A percentile compares a stretch with the other conserved stretches of the same genome.
Conservation (phyloP, 192 early-diverging fungal species). For the Podila epicladia region DNA sequence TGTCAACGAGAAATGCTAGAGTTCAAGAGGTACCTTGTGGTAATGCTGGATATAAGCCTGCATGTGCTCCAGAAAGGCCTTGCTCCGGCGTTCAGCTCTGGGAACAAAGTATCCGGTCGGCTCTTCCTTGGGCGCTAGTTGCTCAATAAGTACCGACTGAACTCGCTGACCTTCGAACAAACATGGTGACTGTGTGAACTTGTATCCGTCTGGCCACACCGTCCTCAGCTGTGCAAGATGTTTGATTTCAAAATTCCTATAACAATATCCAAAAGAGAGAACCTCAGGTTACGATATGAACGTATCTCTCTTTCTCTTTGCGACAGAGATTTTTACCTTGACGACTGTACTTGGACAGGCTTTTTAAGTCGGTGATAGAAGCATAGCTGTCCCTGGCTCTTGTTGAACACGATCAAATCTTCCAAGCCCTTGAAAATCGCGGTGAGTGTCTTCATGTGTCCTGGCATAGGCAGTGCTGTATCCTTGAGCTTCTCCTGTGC, state of each 20-base stretch:
- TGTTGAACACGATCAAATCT: constrained; percentile 11
- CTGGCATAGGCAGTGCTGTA: constrained; percentile 16
- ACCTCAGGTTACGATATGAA: too few relatives aligned
- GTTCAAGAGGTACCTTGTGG: not conserved
- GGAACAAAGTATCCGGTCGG: constrained; percentile 9
- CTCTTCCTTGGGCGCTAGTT: constrained; percentile 15
- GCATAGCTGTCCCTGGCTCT: constrained; percentile 24
- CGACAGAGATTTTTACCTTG: constrained; percentile 9
- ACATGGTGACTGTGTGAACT: constrained; percentile 19
- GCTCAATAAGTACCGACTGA: constrained; percentile 35
- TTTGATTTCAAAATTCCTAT: constrained; percentile 45
- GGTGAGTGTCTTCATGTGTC: constrained; percentile 16
- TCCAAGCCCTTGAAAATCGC: constrained; percentile 34
- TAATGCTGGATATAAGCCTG: not conserved
- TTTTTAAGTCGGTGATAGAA: constrained; percentile 38
- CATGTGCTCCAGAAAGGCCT: constrained; percentile 2
- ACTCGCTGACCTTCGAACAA: constrained; percentile 22
- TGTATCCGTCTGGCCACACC: constrained; percentile 32
- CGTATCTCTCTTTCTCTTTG: not conserved
- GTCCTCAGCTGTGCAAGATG: constrained; percentile 48
- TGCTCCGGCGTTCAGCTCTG: constrained; percentile 11
- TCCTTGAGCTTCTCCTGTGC: constrained; percentile 1
- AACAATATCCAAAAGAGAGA: not conserved
- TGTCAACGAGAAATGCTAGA: too few relatives aligned
- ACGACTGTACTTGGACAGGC: constrained; percentile 33